phyloP scores from a whole-genome alignment of 1,284 basidiomycete genomes.

The Fomitiporia mediterranea region DNA sequence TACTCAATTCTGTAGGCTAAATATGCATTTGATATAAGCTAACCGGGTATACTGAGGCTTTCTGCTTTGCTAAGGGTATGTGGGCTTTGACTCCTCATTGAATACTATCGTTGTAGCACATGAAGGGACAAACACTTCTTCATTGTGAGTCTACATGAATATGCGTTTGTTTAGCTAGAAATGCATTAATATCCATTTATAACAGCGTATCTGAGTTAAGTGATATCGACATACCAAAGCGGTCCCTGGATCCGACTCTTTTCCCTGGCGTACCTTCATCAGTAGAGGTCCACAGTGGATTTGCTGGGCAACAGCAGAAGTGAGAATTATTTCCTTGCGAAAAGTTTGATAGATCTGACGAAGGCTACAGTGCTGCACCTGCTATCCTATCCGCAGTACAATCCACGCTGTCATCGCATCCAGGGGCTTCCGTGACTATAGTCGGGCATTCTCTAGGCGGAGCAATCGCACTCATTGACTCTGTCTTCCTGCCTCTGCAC shows the following conservation, averaged over 20 bases:
- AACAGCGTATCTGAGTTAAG: slow-evolving; percentile 43
- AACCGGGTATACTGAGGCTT: background rate
- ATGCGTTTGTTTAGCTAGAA: background rate
- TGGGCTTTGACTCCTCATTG: slow-evolving; percentile 31
- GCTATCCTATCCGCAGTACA: slow-evolving; percentile 46
- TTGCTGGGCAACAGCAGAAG: slow-evolving; percentile 48
- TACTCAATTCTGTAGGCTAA: slow-evolving; percentile 44
- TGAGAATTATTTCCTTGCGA: slow-evolving; percentile 27
- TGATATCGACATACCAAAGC: slow-evolving; percentile 45
- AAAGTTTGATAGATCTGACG: background rate
- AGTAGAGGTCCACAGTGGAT: slow-evolving; percentile 55
- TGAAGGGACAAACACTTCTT: slow-evolving; percentile 30
- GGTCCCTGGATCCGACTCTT: slow-evolving; percentile 37
- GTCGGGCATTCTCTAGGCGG: slow-evolving; percentile 55
- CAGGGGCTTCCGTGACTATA: slow-evolving; percentile 38
- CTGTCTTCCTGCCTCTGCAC: slow-evolving; percentile 34
- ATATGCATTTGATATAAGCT: too few species aligned
- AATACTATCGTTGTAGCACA: slow-evolving; percentile 32
- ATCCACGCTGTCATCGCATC: slow-evolving; percentile 36
- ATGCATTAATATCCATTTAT: slow-evolving; percentile 26
- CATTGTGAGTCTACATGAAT: slow-evolving; percentile 25
- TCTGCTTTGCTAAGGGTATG: slow-evolving; percentile 30
- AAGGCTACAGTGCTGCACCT: slow-evolving; percentile 39
- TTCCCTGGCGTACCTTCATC: slow-evolving; percentile 52
- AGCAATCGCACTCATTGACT: slow-evolving; percentile 47